These are phyloP conservation scores for Hypomontagnella monticulosa DNA, from an alignment of 495 filamentous ascomycete species.

Conservation along the genomic window DNA sequence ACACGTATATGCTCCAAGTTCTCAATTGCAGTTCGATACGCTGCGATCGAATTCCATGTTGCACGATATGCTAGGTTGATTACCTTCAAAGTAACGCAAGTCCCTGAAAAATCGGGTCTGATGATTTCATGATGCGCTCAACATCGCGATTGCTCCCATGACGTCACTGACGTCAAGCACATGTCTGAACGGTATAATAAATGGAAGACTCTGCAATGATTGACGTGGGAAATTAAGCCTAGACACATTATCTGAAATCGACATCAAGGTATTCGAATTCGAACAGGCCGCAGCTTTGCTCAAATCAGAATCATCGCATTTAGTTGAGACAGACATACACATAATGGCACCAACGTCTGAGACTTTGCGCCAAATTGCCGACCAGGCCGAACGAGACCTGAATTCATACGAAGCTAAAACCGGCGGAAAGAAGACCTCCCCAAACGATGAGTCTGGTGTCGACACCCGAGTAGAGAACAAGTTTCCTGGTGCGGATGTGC, in stretches of 20 bases:
- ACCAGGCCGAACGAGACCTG: slow-evolving; percentile 59
- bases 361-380: slow-evolving; percentile 48
- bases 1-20: background rate
- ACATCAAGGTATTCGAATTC: too few species aligned
- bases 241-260: too few species aligned
- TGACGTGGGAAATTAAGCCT: too few species aligned
- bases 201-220: background rate
- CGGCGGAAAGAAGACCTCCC: slow-evolving; percentile 40
- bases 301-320: background rate
- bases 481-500: slow-evolving; percentile 48
- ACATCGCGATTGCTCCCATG: slow-evolving; percentile 17
- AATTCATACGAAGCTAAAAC: slow-evolving; percentile 57
- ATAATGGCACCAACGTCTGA: slow-evolving; percentile 39
- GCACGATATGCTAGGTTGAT: slow-evolving; percentile 7
- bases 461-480: slow-evolving; percentile 44
- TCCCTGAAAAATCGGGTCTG: slow-evolving; percentile 29
- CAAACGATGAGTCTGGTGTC: slow-evolving; percentile 46
- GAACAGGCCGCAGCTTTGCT: too few species aligned
- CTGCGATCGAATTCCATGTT: slow-evolving; percentile 10
- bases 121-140: slow-evolving; percentile 47
- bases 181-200: slow-evolving; percentile 19
- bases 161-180: slow-evolving; percentile 34
- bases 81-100: background rate
- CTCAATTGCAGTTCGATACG: background rate
- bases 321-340: slow-evolving; percentile 8